Percentiles rank a stretch among this genome's conserved stretches.
Evolutionary conservation across 2,329 filamentous ascomycete genomes (phyloP).

Genomic region (Cercospora sp.): DNA sequence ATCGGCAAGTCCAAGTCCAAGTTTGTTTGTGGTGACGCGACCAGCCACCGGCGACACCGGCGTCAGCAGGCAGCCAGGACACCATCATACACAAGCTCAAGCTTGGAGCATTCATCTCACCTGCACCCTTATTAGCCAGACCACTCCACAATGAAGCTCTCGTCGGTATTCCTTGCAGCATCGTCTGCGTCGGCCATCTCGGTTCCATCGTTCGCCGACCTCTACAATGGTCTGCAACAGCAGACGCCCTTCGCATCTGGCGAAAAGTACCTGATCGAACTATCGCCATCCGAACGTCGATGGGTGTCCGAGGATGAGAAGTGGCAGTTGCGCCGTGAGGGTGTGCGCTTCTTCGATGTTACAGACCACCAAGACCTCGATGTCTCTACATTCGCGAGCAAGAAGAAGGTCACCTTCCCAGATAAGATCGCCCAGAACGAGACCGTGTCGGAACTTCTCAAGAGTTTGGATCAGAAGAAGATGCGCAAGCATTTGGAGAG

Average conservation of each 20-base stretch:
- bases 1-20: neutral
- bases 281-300: slow-evolving; percentile 76
- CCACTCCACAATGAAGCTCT: slow-evolving; percentile 30
- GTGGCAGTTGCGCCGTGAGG: slow-evolving; percentile 80
- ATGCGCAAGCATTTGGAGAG: slow-evolving; percentile 78
- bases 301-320: slow-evolving; percentile 96
- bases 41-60: slow-evolving; percentile 10
- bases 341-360: slow-evolving; percentile 91
- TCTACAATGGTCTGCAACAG: slow-evolving; percentile 27
- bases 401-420: slow-evolving; percentile 63
- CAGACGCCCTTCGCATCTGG: slow-evolving; percentile 34
- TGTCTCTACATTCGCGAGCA: slow-evolving; percentile 3
- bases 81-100: neutral
- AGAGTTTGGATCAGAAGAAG: slow-evolving; percentile 69
- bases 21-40: neutral
- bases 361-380: slow-evolving; percentile 57
- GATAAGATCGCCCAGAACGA: slow-evolving; percentile 64
- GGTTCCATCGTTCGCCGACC: slow-evolving; percentile 26
- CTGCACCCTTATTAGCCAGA: neutral
- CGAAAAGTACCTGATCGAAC: slow-evolving; percentile 75
- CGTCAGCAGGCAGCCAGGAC: slow-evolving; percentile 8
- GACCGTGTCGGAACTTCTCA: slow-evolving; percentile 66
- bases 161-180: slow-evolving; percentile 27
- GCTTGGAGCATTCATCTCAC: neutral
- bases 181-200: slow-evolving; percentile 29